Percentiles rank a stretch among this genome's conserved stretches.
These are phyloP conservation scores for Ustilago nuda DNA, from an alignment of 1,284 basidiomycete genomes.

Conservation along the genomic window DNA sequence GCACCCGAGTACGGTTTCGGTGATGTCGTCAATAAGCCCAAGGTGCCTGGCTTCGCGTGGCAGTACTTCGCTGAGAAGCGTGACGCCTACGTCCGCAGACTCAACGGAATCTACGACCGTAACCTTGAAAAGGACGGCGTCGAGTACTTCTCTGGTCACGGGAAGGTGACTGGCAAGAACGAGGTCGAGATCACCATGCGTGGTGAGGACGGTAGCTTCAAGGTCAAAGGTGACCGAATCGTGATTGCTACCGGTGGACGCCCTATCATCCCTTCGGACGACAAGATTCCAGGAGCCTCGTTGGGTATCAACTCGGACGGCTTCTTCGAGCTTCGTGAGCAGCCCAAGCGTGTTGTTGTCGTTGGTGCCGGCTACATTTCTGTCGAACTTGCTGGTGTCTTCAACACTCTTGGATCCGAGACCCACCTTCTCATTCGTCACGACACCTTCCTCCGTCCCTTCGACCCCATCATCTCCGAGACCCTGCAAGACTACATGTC, in stretches of 20 bases:
- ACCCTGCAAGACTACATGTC: slow-evolving; percentile 93
- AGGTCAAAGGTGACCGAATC: slow-evolving; percentile 64
- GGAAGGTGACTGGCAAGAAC: slow-evolving; percentile 68
- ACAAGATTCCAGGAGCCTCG: slow-evolving; percentile 85
- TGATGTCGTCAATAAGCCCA: slow-evolving; percentile 60
- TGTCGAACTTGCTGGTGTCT: slow-evolving; percentile 76
- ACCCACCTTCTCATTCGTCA: slow-evolving; percentile 91
- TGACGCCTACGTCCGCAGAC: slow-evolving; percentile 89
- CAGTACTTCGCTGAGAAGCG: slow-evolving; percentile 88
- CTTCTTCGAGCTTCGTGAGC: slow-evolving; percentile 90
- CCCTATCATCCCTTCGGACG: slow-evolving; percentile 83
- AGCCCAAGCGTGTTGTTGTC: slow-evolving; percentile 92
- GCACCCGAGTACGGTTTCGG: slow-evolving; percentile 81
- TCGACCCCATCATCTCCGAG: slow-evolving; percentile 89
- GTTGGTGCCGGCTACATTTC: slow-evolving; percentile 98
- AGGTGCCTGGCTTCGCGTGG: slow-evolving; percentile 81
- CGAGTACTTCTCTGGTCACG: slow-evolving; percentile 86
- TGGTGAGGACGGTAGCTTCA: slow-evolving; percentile 69
- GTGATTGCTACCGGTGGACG: slow-evolving; percentile 85
- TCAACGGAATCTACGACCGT: slow-evolving; percentile 86
- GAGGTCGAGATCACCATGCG: slow-evolving; percentile 64
- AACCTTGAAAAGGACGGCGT: slow-evolving; percentile 91
- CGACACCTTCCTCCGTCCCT: slow-evolving; percentile 89
- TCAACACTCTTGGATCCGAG: slow-evolving; percentile 73
- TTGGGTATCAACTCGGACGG: slow-evolving; percentile 94